A percentile compares a stretch with the other conserved stretches of the same genome.
These are phyloP conservation scores for Dalechampia spathulata DNA, from an alignment of 441 rosid species.

Conservation along the genomic window DNA sequence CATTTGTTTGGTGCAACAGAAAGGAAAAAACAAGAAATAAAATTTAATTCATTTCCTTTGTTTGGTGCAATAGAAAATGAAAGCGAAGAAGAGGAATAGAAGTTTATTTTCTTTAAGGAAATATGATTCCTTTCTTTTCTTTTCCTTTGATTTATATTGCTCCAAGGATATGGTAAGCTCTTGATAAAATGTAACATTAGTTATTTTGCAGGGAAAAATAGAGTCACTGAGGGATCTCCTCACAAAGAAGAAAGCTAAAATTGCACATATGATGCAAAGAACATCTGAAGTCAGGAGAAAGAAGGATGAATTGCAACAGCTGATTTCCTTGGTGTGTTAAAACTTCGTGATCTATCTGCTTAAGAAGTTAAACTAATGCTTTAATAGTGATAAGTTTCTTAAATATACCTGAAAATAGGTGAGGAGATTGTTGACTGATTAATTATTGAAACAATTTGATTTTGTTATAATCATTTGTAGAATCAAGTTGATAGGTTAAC, in stretches of 20 bases:
- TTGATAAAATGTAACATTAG: conserved; percentile 10
- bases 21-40: too few species aligned
- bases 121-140: background rate
- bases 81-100: too few species aligned
- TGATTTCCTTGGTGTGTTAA: conserved; percentile 50
- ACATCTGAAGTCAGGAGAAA: conserved; percentile 63
- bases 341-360: conserved; percentile 1
- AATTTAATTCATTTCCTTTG: too few species aligned
- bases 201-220: conserved; percentile 39
- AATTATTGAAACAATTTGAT: too few species aligned
- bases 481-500: too few species aligned
- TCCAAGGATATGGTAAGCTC: too few species aligned
- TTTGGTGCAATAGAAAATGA: too few species aligned
- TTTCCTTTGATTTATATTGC: too few species aligned
- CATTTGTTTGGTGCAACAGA: too few species aligned
- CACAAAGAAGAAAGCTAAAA: conserved; percentile 61
- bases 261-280: conserved; percentile 51
- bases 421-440: too few species aligned
- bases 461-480: too few species aligned
- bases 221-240: conserved; percentile 45
- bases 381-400: background rate
- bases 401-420: too few species aligned
- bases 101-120: background rate
- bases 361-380: background rate
- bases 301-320: conserved; percentile 50